Base-by-base conservation (phyloP, 306 rosid genomes). In the Canavalia gladiata region DNA sequence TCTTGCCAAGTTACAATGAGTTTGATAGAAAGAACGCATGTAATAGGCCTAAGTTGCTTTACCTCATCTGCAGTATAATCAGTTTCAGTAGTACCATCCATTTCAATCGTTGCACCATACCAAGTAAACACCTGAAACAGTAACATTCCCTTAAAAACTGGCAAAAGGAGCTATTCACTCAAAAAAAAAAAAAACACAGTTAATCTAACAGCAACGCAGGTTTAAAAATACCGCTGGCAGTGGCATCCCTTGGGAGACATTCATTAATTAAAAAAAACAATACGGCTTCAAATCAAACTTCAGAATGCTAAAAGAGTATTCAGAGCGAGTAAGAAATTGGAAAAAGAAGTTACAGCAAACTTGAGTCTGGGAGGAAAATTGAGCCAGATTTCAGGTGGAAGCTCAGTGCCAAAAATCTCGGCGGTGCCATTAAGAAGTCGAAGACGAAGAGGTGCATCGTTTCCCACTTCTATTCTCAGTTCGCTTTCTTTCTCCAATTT, bases 11-110 rank as follows among this genome's bases (percentile, higher is more conserved):
- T 59, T 60, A 69, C 1, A 18, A 67, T 7, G 11, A 76, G 55
- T 18, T 63, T 7, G 34, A 71, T 0, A 31, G 33, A n/a, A 73
- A 60, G 46, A 57, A 49, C 18, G 1, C 11, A 62, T 7, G 46
- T 11, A 41, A 65, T 34, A 77, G 54, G 37, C 8, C 51, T 4
- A 63, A 1, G 33, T 13, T 56, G 47, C 1, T 73, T 76, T 87
- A 93, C 98, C 99, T 95, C 99, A 30, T 95, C 99, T 0, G 96
- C 99, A 7, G 94, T 84, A 81, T 95, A 95, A 80, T 89, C 98
- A 56, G 93, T 90, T 83, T 95, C 97, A 1, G 98, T 93, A n/a
- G 83, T 25, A 18, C 98, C 99, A 49, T 95, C 98, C 94, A 93
- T 75, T 86, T 95, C 99, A 80, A 95, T 82, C 28, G 99, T 93